A percentile compares a stretch with the other conserved stretches of the same genome.
phyloP scores from a whole-genome alignment of 306 rosid genomes.

The Quercus engelmannii region DNA sequence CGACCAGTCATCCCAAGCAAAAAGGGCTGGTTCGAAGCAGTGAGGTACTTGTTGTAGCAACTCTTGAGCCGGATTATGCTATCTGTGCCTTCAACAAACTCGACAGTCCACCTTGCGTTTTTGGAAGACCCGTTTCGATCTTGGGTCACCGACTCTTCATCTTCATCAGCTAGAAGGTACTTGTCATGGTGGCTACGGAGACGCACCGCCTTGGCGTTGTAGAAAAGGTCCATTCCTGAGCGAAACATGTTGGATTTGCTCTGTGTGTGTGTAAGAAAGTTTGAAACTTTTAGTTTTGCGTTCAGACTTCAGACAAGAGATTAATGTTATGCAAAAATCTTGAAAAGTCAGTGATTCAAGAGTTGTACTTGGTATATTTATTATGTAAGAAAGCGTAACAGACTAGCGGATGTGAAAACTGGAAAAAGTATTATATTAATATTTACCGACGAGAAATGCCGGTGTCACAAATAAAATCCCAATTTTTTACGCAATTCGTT shows the following conservation, averaged over 20 bases:
- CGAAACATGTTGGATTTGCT: slow-evolving; percentile 38
- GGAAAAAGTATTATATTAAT: too few species aligned
- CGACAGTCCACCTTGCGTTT: slow-evolving; percentile 63
- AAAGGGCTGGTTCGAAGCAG: slow-evolving; percentile 62
- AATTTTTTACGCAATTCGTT: too few species aligned
- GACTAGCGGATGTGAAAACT: too few species aligned
- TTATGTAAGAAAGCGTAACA: too few species aligned
- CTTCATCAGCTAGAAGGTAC: slow-evolving; percentile 75
- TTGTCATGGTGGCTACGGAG: slow-evolving; percentile 75
- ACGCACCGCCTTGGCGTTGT: slow-evolving; percentile 75
- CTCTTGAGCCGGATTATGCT: slow-evolving; percentile 73
- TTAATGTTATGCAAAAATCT: too few species aligned
- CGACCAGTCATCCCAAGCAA: slow-evolving; percentile 87
- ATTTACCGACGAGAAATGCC: too few species aligned
- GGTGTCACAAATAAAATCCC: too few species aligned
- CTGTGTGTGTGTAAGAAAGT: slow-evolving; percentile 9
- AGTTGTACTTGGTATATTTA: too few species aligned
- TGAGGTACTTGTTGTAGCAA: slow-evolving; percentile 76
- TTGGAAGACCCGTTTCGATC: slow-evolving; percentile 65
- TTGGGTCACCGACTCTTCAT: slow-evolving; percentile 77
- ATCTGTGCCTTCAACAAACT: slow-evolving; percentile 46
- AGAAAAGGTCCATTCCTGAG: slow-evolving; percentile 63
- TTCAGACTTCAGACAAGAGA: background rate
- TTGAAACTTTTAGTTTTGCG: background rate
- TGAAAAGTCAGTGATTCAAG: too few species aligned